Evolutionary conservation across 768 basidiomycete species (phyloP), one percentile per base, ranked within the genome.

Genomic region (Calocybe cyanea): DNA sequence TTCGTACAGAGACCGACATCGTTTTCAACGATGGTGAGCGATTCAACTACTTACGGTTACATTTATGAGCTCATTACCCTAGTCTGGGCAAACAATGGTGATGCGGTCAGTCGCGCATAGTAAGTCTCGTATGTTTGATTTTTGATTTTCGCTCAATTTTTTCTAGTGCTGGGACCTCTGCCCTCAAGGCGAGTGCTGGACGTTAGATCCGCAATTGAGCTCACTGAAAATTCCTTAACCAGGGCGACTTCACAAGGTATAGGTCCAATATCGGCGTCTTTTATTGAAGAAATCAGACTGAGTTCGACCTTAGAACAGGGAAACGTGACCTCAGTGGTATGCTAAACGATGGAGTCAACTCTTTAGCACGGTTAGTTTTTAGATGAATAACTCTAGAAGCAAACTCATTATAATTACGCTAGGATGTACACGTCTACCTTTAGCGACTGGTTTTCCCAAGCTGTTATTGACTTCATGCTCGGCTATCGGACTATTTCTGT

Each of bases 71-170:
- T n/a, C n/a, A n/a, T n/a, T n/a, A n/a, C n/a, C n/a, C n/a, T 49
- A 89, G 89, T 92, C 14, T 99, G 96, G 96, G 96, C 96, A 2
- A 96, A 98, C 59, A 98, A 98, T 54, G 96, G 96, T 0, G 96
- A 99, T 61, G 87, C 91, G 4, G 89, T 96, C 48, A 93, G 89
- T 62, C 77, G 87, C 44, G 85, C 86, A 44, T 92, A 90, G 87
- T 89, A 59, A 60, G 84, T 73, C 1, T 36, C 52, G 34, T 55
- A 19, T 46, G 11, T 32, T 7, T n/a, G 43, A 43, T 36, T 7
- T 34, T 43, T 21, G n/a, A 30, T 3, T 28, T 7, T 20, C 11
- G 14, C 32, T 34, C 45, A 21, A 53, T 11, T 31, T 48, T n/a
- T 46, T 20, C 28, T 52, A 92, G 89, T 58, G 90, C 96, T 36